Conservation (phyloP, 1,284 basidiomycete species). For the Xerocomus cyaneibrunnescens region DNA sequence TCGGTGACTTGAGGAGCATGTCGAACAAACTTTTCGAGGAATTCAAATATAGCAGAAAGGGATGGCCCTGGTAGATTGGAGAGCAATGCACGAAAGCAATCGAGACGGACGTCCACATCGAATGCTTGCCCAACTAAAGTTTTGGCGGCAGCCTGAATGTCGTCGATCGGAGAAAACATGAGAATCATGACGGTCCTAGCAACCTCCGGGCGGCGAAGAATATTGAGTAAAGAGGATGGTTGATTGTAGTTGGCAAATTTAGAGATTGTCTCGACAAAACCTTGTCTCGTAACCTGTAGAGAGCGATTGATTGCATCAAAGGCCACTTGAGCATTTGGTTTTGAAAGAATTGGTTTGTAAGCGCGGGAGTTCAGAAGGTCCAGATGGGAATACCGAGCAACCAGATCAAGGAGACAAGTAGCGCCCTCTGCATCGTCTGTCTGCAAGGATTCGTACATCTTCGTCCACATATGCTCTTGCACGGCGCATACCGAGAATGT, state of each 20-base stretch:
- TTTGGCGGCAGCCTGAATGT: slow-evolving; percentile 72
- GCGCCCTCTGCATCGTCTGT: slow-evolving; percentile 59
- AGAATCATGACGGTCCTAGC: slow-evolving; percentile 62
- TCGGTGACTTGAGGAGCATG: slow-evolving; percentile 72
- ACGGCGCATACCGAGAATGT: slow-evolving; percentile 38
- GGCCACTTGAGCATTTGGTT: slow-evolving; percentile 32
- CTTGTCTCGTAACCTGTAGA: slow-evolving; percentile 54
- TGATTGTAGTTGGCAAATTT: slow-evolving; percentile 60
- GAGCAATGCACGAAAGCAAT: slow-evolving; percentile 81
- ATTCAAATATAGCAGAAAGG: slow-evolving; percentile 66
- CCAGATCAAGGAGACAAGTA: slow-evolving; percentile 53
- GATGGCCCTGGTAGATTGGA: slow-evolving; percentile 61
- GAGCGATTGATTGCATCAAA: slow-evolving; percentile 59
- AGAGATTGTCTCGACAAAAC: slow-evolving; percentile 63
- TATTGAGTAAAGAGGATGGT: slow-evolving; percentile 46
- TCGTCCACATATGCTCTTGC: slow-evolving; percentile 66
- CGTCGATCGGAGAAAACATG: slow-evolving; percentile 78
- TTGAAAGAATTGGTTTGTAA: slow-evolving; percentile 44
- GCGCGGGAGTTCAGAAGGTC: slow-evolving; percentile 57
- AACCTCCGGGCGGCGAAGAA: slow-evolving; percentile 53
- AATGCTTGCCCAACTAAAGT: slow-evolving; percentile 77
- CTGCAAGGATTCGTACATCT: slow-evolving; percentile 58
- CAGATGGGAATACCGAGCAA: slow-evolving; percentile 63
- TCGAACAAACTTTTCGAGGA: slow-evolving; percentile 64
- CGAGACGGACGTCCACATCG: slow-evolving; percentile 81